A percentile compares a stretch with the other conserved stretches of the same genome.
phyloP scores from a whole-genome alignment of 257 asterid species.

The Salvia hispanica region DNA sequence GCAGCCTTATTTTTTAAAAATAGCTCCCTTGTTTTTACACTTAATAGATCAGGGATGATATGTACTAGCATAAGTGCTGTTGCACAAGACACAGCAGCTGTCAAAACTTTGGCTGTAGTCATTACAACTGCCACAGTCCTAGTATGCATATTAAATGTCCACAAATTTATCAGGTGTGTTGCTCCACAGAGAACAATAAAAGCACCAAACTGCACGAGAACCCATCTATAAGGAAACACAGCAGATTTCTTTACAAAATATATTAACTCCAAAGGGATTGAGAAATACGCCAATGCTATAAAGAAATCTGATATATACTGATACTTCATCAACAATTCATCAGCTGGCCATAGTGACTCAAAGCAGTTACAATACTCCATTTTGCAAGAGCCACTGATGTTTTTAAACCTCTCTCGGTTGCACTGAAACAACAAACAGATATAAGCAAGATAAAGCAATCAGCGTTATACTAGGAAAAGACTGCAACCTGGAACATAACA shows the following conservation, averaged over 20 bases:
- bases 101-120: constrained; percentile 76
- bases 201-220: constrained; percentile 98
- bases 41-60: constrained; percentile 88
- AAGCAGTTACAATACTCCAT: constrained; percentile 88
- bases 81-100: constrained; percentile 94
- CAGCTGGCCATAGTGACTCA: constrained; percentile 92
- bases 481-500: not conserved
- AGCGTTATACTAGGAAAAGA: constrained; percentile 4
- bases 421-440: constrained; percentile 38
- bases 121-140: constrained; percentile 89
- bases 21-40: constrained; percentile 92
- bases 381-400: constrained; percentile 30
- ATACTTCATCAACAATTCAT: constrained; percentile 88
- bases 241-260: constrained; percentile 97
- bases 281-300: constrained; percentile 97
- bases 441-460: not conserved
- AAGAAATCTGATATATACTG: constrained; percentile 96
- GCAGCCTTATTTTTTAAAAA: constrained; percentile 94
- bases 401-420: constrained; percentile 28
- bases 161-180: constrained; percentile 84
- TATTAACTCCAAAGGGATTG: constrained; percentile 91
- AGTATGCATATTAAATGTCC: constrained; percentile 85
- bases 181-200: constrained; percentile 98
- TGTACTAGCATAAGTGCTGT: constrained; percentile 97
- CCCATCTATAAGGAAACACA: constrained; percentile 97